Base-by-base conservation (phyloP, 306 rosid genomes). In the Corylus heterophylla region DNA sequence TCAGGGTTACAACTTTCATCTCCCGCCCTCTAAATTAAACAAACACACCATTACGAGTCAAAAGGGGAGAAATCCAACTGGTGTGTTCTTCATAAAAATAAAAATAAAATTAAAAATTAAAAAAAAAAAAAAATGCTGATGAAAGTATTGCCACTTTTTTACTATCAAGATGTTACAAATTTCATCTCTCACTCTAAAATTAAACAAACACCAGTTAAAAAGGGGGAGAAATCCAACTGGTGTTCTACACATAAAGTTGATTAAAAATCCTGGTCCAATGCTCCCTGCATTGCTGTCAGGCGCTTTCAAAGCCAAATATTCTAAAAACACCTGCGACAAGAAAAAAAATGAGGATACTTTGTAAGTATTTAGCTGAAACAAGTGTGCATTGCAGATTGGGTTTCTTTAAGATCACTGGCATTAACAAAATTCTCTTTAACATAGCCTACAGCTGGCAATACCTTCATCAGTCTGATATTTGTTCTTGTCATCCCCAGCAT, bases 401-500 rank as follows among this genome's bases (percentile, higher is more conserved):
- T 6, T 42, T 2, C 1, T 73, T 20, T 56, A 80, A 29, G 42
- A 37, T 67, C 14, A 49, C 0, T 49, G 14, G 52, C 52, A 49
- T 9, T 12, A 49, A 49, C 45, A 42, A 51, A 69, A 56, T 51
- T 22, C 18, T 37, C 42, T 42, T 42, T 42, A 42, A 70, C n/a
- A 59, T 4, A 37, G 9, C 31, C 35, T 63, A 42, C 31, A 69
- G 25, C 20, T 7, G 5, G 45, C 20, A 20, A 27, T 76, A 93
- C 98, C 98, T 92, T 94, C 98, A 73, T 93, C 98, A 31, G 97
- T 92, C 86, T 91, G 98, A 79, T 89, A 90, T 87, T 94, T 94
- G 89, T 91, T 92, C 87, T 94, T 94, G 89, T 94, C 98, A 79
- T 94, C 98, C 44, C 98, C 98, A 29, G 98, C 98, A 86, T 89